Conservation (phyloP, 305 asterid species). For the Fraxinus ornus region DNA sequence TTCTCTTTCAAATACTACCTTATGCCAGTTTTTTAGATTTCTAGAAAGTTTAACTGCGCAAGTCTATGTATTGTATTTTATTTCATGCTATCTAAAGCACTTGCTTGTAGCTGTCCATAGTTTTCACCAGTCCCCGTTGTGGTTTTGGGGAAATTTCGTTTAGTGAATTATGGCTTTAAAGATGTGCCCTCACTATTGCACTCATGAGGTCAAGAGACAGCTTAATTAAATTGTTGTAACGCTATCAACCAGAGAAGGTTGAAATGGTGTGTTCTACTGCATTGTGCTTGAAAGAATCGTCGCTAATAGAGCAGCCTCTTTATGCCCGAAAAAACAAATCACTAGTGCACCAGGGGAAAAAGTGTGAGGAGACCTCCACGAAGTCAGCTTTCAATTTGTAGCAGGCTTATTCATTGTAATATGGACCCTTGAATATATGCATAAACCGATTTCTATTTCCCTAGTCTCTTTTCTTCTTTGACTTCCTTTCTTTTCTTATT, state of each 20-base stretch:
- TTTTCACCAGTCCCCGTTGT: neutral
- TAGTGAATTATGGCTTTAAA: neutral
- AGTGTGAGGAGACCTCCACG: neutral
- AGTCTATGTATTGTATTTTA: neutral
- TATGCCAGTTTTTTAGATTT: neutral
- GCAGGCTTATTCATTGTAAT: no score
- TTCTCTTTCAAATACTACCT: no score
- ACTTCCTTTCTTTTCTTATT: no score
- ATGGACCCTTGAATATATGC: no score
- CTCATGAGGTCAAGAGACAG: neutral
- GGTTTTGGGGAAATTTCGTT: neutral
- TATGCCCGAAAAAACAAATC: neutral
- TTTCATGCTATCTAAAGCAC: neutral
- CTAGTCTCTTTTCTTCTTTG: no score
- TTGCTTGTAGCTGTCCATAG: neutral
- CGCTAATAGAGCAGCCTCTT: neutral
- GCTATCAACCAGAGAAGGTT: neutral
- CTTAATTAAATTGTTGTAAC: neutral
- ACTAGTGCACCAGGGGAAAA: neutral
- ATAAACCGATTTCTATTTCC: no score
- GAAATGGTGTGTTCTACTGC: neutral
- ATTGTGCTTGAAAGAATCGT: neutral
- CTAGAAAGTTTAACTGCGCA: neutral
- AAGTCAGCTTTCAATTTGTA: neutral
- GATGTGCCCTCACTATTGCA: neutral